These are phyloP conservation scores for Stylosanthes scabra DNA, from an alignment of 331 rosid species.

Conservation along the genomic window DNA sequence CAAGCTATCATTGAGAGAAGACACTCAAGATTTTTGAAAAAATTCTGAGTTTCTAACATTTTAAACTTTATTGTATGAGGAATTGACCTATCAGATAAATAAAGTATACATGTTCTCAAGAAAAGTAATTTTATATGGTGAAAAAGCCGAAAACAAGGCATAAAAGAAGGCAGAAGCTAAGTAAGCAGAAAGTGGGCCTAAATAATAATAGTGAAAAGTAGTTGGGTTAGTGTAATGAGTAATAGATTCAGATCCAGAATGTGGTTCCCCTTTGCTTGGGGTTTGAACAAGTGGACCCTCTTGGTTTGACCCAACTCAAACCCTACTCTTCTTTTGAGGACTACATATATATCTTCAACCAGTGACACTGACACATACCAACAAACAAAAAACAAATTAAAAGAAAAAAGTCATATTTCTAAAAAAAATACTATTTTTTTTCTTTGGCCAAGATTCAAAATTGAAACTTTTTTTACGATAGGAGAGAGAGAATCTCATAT, in stretches of 20 bases:
- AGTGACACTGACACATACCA: too few relatives aligned
- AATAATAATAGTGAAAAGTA: conserved; percentile 10
- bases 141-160: conserved; percentile 3
- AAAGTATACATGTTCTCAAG: not conserved
- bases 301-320: conserved; percentile 23
- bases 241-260: not conserved
- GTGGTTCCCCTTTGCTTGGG: conserved; percentile 10
- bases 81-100: not conserved
- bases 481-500: too few relatives aligned
- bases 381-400: not conserved
- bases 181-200: conserved; percentile 27
- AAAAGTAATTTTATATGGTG: not conserved
- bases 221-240: conserved; percentile 25
- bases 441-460: too few relatives aligned
- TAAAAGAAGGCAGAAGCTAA: not conserved
- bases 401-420: too few relatives aligned
- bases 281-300: conserved; percentile 27
- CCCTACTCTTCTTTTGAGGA: conserved; percentile 3
- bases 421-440: too few relatives aligned
- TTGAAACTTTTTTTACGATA: too few relatives aligned
- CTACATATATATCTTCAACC: too few relatives aligned
- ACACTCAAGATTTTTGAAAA: too few relatives aligned
- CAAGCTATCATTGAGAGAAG: too few relatives aligned
- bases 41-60: too few relatives aligned
- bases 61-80: not conserved